Evolutionary conservation across 2,329 filamentous ascomycete species (phyloP).

Genomic region (Neonectria sp.): DNA sequence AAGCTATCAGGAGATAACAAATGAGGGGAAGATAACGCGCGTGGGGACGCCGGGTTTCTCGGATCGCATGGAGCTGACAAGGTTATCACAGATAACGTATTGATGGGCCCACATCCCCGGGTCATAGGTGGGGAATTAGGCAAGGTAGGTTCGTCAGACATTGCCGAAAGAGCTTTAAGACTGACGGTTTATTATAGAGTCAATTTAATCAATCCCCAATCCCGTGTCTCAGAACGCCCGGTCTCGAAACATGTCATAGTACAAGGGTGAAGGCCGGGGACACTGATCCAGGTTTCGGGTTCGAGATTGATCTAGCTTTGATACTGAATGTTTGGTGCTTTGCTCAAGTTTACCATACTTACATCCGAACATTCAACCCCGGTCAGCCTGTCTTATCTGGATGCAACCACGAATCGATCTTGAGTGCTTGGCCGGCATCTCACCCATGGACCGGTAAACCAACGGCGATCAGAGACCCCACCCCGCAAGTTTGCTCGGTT

Average conservation of each 20-base stretch:
- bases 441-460: not conserved
- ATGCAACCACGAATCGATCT: conserved; percentile 7
- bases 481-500: conserved; percentile 2
- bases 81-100: conserved; percentile 18
- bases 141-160: not conserved
- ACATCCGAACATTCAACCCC: not conserved
- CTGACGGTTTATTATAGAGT: not conserved
- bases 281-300: too few relatives aligned
- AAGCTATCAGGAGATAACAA: not conserved
- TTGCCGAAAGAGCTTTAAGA: not conserved
- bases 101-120: not conserved
- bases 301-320: not conserved
- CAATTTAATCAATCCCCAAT: not conserved
- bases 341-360: not conserved
- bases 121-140: conserved; percentile 1
- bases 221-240: not conserved
- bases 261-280: not conserved
- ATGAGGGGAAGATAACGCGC: conserved; percentile 18
- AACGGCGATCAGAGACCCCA: not conserved
- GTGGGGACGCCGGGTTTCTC: conserved; percentile 8
- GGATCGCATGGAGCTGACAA: not conserved
- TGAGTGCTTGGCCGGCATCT: not conserved
- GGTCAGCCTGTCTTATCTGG: conserved; percentile 11
- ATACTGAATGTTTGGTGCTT: not conserved
- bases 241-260: not conserved